phyloP scores from a whole-genome alignment of 345 rosid genomes.

The Ceriops tagal region DNA sequence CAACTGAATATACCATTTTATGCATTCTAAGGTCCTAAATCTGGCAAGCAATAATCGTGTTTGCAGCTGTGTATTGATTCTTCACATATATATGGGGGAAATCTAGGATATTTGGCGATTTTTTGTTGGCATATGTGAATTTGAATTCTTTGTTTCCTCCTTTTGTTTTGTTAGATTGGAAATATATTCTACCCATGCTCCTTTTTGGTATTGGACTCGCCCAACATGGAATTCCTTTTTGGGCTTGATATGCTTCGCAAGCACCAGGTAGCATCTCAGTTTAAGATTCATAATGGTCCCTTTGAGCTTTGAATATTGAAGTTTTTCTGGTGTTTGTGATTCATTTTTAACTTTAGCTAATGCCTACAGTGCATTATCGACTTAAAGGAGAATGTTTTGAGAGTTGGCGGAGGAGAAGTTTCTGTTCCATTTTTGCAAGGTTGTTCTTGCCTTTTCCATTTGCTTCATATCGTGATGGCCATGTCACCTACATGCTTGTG shows the following conservation, averaged over 20 bases:
- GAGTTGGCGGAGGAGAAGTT: conserved; percentile 96
- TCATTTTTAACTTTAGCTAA: conserved; percentile 12
- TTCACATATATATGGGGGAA: not conserved
- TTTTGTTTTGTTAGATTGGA: conserved; percentile 54
- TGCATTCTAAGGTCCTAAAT: not conserved
- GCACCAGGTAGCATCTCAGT: conserved; percentile 69
- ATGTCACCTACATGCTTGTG: not conserved
- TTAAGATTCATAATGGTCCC: not conserved
- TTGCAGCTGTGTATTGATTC: not conserved
- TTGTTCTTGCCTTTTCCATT: conserved; percentile 19
- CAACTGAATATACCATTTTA: not conserved
- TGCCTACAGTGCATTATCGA: conserved; percentile 81
- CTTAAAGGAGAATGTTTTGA: conserved; percentile 77
- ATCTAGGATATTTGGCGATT: not conserved
- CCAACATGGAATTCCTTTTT: conserved; percentile 94
- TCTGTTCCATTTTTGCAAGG: conserved; percentile 98
- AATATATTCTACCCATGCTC: conserved; percentile 88
- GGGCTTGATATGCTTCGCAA: conserved; percentile 99
- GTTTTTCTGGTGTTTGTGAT: conserved; percentile 1
- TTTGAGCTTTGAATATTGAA: conserved; percentile 10
- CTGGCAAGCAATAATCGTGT: not conserved
- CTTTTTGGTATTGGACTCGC: conserved; percentile 86
- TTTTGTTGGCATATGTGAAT: not conserved
- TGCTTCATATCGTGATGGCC: not conserved
- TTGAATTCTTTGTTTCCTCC: not conserved